A percentile compares a stretch with the other conserved stretches of the same genome.
These are phyloP conservation scores for Wickerhamomyces silvicola DNA, from an alignment of 805 yeast genomes.

Conservation along the genomic window DNA sequence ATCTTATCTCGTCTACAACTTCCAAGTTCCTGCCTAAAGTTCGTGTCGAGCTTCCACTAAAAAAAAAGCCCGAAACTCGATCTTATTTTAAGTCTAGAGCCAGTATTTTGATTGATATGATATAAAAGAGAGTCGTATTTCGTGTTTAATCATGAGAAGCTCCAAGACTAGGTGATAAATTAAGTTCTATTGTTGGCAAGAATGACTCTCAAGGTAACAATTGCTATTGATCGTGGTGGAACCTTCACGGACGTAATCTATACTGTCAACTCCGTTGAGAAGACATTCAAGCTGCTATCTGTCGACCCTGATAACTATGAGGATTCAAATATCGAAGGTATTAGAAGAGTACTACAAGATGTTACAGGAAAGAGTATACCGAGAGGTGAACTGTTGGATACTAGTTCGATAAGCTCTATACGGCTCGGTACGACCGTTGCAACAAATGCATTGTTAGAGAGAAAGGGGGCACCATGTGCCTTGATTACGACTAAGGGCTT, in stretches of 20 bases:
- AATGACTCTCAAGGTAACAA: slow-evolving; percentile 9
- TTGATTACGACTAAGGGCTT: slow-evolving; percentile 45
- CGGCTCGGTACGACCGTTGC: slow-evolving; percentile 48
- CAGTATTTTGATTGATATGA: no score
- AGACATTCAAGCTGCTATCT: slow-evolving; percentile 39
- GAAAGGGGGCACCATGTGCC: slow-evolving; percentile 45
- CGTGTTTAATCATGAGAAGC: no score
- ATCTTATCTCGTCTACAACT: no score
- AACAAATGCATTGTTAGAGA: slow-evolving; percentile 45
- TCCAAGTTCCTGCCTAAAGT: no score
- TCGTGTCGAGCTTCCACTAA: no score
- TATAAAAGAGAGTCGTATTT: no score
- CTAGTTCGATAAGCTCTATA: slow-evolving; percentile 34
- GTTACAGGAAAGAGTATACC: slow-evolving; percentile 30
- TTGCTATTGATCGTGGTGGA: slow-evolving; percentile 30
- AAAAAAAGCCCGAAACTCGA: no score
- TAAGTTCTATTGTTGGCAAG: no score
- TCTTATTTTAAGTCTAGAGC: no score
- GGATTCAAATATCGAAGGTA: slow-evolving; percentile 48
- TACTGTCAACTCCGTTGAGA: slow-evolving; percentile 32
- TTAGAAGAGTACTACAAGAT: slow-evolving; percentile 37
- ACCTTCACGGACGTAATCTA: slow-evolving; percentile 44
- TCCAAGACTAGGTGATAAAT: not conserved
- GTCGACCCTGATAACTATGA: slow-evolving; percentile 42
- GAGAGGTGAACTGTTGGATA: slow-evolving; percentile 25